Evolutionary conservation across 176 grass and related monocot genomes (phyloP).

Genomic region (Canna indica): DNA sequence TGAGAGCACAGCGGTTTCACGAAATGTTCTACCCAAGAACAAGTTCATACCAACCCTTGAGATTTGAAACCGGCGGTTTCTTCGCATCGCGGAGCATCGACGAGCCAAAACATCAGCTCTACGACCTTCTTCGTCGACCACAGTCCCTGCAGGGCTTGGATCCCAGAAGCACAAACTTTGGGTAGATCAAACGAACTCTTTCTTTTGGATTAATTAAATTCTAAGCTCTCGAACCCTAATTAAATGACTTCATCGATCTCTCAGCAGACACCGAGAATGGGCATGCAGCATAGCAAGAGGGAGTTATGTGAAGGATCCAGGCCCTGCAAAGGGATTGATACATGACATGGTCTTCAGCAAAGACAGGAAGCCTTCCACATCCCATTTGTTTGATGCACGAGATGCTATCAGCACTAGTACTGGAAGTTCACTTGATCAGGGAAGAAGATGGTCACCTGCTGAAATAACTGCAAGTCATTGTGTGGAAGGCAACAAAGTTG

Average conservation of each 20-base stretch:
- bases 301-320: constrained; percentile 20
- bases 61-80: constrained; percentile 33
- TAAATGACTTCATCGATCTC: background rate
- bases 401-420: constrained; percentile 19
- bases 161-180: constrained; percentile 44
- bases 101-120: constrained; percentile 38
- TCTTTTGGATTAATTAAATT: background rate
- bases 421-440: constrained; percentile 9
- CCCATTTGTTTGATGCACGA: constrained; percentile 43
- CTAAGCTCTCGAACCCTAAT: constrained; percentile 36
- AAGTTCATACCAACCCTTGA: constrained; percentile 22
- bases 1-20: constrained; percentile 55
- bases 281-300: constrained; percentile 27
- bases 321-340: constrained; percentile 43
- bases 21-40: constrained; percentile 66
- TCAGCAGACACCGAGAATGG: constrained; percentile 53
- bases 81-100: constrained; percentile 25
- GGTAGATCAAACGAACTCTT: constrained; percentile 15
- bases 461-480: background rate
- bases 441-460: constrained; percentile 28
- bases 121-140: constrained; percentile 32
- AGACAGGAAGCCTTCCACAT: constrained; percentile 23
- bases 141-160: constrained; percentile 38
- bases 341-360: constrained; percentile 41
- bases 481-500: background rate